phyloP scores from a whole-genome alignment of 768 basidiomycete species.

The Pholiota microspora region DNA sequence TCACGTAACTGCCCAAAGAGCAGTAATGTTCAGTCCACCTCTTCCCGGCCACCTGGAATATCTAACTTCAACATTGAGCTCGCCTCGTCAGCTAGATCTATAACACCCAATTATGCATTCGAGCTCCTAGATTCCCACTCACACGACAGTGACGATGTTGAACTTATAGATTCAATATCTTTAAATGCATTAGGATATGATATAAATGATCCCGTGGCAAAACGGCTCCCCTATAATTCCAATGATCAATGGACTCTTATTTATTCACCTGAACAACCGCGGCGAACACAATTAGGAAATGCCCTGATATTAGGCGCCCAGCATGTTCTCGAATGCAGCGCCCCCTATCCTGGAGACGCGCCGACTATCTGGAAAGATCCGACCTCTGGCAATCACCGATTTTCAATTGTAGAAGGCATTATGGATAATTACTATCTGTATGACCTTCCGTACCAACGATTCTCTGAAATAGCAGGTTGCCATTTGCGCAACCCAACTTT shows the following conservation, averaged over 20 bases:
- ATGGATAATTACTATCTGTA: neutral
- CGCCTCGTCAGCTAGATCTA: too few species aligned
- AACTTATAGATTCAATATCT: neutral
- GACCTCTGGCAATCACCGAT: neutral
- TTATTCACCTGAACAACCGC: neutral
- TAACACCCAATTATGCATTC: too few species aligned
- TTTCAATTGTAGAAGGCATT: neutral
- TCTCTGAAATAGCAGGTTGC: neutral
- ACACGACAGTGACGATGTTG: neutral
- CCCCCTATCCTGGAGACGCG: neutral
- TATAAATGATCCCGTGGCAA: neutral
- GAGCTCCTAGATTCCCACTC: neutral
- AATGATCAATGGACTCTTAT: too few species aligned
- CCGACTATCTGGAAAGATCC: neutral
- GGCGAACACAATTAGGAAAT: neutral
- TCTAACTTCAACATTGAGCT: neutral
- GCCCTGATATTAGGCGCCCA: neutral
- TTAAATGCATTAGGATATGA: too few species aligned
- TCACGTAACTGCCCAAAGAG: constrained; percentile 30
- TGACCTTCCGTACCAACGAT: neutral
- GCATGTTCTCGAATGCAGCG: neutral
- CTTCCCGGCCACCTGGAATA: neutral
- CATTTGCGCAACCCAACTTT: neutral
- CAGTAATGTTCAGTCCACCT: too few species aligned
- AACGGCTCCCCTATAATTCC: too few species aligned